Conservation (phyloP, 148 eudicot genomes). For the Nepenthes mirabilis region DNA sequence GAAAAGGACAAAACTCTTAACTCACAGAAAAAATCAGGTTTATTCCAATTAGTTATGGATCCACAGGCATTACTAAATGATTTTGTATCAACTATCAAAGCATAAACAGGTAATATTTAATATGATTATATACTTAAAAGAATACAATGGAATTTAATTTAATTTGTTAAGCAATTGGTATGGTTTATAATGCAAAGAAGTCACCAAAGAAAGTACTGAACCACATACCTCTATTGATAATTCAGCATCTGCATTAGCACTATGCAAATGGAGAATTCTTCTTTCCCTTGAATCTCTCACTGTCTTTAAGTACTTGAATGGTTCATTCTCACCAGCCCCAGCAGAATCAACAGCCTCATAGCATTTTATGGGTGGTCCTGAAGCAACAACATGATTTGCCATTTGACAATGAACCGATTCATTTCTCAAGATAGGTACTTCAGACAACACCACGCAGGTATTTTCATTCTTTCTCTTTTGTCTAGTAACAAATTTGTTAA, state of each 20-base stretch:
- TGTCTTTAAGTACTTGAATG: slow-evolving; percentile 17
- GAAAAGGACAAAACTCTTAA: too few species aligned
- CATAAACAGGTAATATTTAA: not conserved
- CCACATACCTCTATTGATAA: slow-evolving; percentile 35
- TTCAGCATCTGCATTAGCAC: slow-evolving; percentile 12
- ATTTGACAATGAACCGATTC: slow-evolving; percentile 20
- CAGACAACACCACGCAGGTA: slow-evolving; percentile 42
- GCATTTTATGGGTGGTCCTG: slow-evolving; percentile 12
- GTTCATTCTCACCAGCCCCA: slow-evolving; percentile 18
- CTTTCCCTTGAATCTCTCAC: slow-evolving; percentile 10
- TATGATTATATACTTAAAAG: too few species aligned
- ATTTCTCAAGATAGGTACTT: slow-evolving; percentile 71
- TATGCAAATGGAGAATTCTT: slow-evolving; percentile 13
- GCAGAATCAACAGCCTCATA: slow-evolving; percentile 21
- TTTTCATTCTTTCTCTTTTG: slow-evolving; percentile 67
- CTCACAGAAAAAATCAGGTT: too few species aligned
- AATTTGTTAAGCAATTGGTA: not conserved
- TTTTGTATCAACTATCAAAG: not conserved
- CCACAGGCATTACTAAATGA: too few species aligned
- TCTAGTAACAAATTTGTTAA: slow-evolving; percentile 42
- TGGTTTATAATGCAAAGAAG: not conserved
- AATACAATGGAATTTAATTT: too few species aligned
- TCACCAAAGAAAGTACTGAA: slow-evolving; percentile 4
- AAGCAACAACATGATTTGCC: slow-evolving; percentile 12
- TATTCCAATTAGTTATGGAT: too few species aligned